phyloP scores from a whole-genome alignment of 345 rosid genomes.

The Durio zibethinus region DNA sequence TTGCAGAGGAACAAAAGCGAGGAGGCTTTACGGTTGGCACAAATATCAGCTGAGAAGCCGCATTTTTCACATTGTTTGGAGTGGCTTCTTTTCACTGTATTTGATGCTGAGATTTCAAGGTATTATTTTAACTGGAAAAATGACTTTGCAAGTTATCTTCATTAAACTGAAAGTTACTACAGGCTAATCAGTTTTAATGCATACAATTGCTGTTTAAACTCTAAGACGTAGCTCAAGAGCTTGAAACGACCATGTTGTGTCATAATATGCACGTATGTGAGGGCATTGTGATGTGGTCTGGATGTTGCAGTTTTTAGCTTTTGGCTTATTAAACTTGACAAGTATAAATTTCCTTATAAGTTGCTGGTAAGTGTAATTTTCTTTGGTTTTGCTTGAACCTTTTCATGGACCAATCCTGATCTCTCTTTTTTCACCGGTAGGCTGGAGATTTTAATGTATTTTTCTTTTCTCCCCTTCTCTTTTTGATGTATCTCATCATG shows the following conservation, averaged over 20 bases:
- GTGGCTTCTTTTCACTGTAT: conserved; percentile 98
- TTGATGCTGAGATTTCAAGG: conserved; percentile 96
- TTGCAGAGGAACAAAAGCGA: conserved; percentile 82
- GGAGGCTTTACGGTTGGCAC: conserved; percentile 80
- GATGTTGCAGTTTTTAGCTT: neutral
- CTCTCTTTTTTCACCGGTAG: neutral
- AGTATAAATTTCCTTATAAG: neutral
- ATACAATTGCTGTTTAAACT: neutral
- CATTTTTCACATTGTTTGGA: conserved; percentile 96
- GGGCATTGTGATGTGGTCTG: neutral
- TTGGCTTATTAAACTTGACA: neutral
- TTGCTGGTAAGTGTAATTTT: neutral
- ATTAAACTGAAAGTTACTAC: neutral
- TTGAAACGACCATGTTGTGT: neutral
- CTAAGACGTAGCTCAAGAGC: neutral
- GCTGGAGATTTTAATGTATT: neutral
- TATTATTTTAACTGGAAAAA: conserved; percentile 29
- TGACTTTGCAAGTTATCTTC: neutral
- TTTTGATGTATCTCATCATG: conserved; percentile 3
- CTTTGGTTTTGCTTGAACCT: neutral
- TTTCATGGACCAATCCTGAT: neutral
- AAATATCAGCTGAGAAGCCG: conserved; percentile 89
- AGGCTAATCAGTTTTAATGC: neutral
- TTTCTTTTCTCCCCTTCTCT: neutral
- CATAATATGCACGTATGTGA: neutral